Percentiles rank a stretch among this genome's conserved stretches.
Conservation (phyloP, 2,329 filamentous ascomycete species). For the Fusarium globosum region DNA sequence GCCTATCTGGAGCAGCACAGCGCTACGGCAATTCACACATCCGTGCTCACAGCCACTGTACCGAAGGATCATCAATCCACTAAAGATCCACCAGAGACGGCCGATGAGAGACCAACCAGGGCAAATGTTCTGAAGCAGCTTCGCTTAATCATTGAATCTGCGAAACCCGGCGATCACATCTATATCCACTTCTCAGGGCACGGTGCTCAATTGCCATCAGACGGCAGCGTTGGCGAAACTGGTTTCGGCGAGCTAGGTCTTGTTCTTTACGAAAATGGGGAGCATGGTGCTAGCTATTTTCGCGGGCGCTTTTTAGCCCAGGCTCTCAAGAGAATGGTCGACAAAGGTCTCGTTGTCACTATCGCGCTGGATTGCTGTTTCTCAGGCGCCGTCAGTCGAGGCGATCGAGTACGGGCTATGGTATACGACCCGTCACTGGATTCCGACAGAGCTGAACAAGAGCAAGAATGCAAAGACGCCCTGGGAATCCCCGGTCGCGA, state of each 20-base stretch:
- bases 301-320: background rate
- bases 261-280: background rate
- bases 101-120: background rate
- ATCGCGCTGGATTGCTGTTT: background rate
- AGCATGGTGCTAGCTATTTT: background rate
- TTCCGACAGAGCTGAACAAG: rapidly evolving
- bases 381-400: background rate
- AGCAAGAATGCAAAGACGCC: rapidly evolving
- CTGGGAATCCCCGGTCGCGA: rapidly evolving
- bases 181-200: background rate
- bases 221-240: background rate
- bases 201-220: rapidly evolving
- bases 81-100: background rate
- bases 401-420: background rate
- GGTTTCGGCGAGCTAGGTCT: rapidly evolving
- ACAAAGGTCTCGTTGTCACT: rapidly evolving
- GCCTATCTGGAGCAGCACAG: background rate
- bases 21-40: background rate
- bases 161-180: background rate
- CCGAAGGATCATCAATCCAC: background rate
- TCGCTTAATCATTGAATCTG: background rate
- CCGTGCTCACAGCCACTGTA: background rate
- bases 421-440: background rate
- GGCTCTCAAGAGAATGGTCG: background rate
- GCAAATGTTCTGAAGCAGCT: background rate